phyloP scores from a whole-genome alignment of 257 asterid species.

The Penstemon newberryi region DNA sequence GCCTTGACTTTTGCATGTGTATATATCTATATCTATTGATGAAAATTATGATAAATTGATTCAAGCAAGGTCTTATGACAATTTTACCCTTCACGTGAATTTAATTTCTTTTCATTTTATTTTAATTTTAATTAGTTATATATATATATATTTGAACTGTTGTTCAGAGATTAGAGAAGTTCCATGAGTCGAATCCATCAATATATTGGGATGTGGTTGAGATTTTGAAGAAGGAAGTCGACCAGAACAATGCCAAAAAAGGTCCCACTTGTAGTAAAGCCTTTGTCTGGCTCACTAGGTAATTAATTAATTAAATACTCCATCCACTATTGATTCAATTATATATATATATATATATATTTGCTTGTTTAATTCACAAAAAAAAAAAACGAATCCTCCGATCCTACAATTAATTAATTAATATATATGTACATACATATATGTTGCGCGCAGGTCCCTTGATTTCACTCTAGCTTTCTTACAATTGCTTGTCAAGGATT shows the following conservation, averaged over 20 bases:
- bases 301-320: no score
- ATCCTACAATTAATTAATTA: no score
- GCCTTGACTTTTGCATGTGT: conserved; percentile 29
- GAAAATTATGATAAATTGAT: background rate
- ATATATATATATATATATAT: no score
- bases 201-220: conserved; percentile 66
- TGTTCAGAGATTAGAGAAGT: conserved; percentile 68
- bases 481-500: conserved; percentile 58
- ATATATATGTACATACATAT: no score
- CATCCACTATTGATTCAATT: no score
- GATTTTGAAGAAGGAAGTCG: conserved; percentile 66
- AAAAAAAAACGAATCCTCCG: no score
- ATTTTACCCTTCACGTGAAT: background rate
- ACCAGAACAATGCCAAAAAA: conserved; percentile 55
- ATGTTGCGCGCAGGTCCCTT: conserved; percentile 65
- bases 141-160: no score
- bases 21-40: background rate
- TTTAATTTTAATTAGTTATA: no score
- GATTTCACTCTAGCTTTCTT: conserved; percentile 61
- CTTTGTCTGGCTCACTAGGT: conserved; percentile 89
- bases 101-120: background rate
- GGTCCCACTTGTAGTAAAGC: conserved; percentile 77
- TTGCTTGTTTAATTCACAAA: no score
- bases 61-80: background rate
- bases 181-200: conserved; percentile 65